Conservation (phyloP, 495 filamentous ascomycete species). For the Chaetomium tenue region DNA sequence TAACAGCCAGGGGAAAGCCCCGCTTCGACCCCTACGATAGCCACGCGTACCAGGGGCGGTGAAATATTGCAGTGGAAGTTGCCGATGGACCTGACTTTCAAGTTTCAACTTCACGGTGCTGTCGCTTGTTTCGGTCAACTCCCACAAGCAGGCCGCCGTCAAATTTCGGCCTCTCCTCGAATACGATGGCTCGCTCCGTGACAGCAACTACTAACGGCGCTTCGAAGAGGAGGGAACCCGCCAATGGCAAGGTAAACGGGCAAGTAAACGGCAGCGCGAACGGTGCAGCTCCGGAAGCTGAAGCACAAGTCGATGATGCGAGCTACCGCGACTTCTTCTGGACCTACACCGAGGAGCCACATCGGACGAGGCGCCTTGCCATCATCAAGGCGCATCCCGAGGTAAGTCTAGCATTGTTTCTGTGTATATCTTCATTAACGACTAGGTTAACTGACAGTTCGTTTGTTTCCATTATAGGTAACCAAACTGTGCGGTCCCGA, state of each 20-base stretch:
- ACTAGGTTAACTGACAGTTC: constrained; percentile 15
- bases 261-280: constrained; percentile 16
- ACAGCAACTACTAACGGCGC: constrained; percentile 19
- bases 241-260: constrained; percentile 23
- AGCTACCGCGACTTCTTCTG: constrained; percentile 64
- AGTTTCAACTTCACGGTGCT: constrained; percentile 1
- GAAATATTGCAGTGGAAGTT: constrained; percentile 7
- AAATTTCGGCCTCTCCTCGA: not conserved
- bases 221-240: constrained; percentile 21
- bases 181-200: constrained; percentile 28
- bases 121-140: constrained; percentile 8
- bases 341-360: constrained; percentile 98
- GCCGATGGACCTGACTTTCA: not conserved
- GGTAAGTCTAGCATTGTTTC: constrained; percentile 47
- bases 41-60: not conserved
- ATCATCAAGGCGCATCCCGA: constrained; percentile 99
- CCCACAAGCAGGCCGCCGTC: not conserved
- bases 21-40: constrained; percentile 2
- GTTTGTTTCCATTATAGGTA: constrained; percentile 55
- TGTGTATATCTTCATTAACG: not conserved
- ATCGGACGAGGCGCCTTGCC: constrained; percentile 80
- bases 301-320: constrained; percentile 35
- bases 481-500: constrained; percentile 97
- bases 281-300: constrained; percentile 12
- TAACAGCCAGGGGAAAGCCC: constrained; percentile 9